Base-by-base conservation (phyloP, 805 yeast species). In the Aciculoconidium aculeatum region DNA sequence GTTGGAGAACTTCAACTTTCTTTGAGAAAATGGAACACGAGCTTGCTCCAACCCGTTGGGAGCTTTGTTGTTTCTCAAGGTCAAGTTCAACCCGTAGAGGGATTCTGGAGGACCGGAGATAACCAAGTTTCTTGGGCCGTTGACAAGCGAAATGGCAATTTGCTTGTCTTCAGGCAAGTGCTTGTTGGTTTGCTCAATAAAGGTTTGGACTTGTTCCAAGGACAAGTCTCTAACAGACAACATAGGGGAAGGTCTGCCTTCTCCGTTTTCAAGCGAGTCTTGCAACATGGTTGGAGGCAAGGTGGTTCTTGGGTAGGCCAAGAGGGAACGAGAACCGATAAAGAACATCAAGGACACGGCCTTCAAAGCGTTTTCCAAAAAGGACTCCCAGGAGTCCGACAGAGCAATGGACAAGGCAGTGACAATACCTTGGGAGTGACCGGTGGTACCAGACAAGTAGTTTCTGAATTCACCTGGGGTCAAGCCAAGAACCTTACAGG, bases 21-120 rank as follows among this genome's bases (percentile, higher is more conserved):
- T 79, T 72, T 92, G 90, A 45, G 90, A 78, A 67, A 66, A 72
- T 34, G 99, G 99, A 36, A 92, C 75, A 67, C 97, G 79, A 34
- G 95, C 79, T 71, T 92, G 98, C 53, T 90, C 95, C 47, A 85
- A 73, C 32, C 96, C 97, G 26, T 92, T 67, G 25, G 94, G 83
- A 28, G 96, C 96, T 66, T 92, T 92, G 36, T 86, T 86, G 65
- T 85, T 84, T 70, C 98, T 80, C 58, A 92, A 71, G 37, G 90
- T 74, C 51, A 92, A 72, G 63, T 88, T 88, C 49, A 92, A 74
- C 70, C 99, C 99, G 49, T 90, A 92, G 39, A 92, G 69, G 3
- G 97, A 87, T 71, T 88, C 95, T 34, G 99, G 97, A 27, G 97
- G 98, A 58, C 99, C 99, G 13, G 94, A 76, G 27, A 90, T 87